A percentile compares a stretch with the other conserved stretches of the same genome.
Evolutionary conservation across 2,329 filamentous ascomycete species (phyloP).

Genomic region (Ceratocystis smalleyi): DNA sequence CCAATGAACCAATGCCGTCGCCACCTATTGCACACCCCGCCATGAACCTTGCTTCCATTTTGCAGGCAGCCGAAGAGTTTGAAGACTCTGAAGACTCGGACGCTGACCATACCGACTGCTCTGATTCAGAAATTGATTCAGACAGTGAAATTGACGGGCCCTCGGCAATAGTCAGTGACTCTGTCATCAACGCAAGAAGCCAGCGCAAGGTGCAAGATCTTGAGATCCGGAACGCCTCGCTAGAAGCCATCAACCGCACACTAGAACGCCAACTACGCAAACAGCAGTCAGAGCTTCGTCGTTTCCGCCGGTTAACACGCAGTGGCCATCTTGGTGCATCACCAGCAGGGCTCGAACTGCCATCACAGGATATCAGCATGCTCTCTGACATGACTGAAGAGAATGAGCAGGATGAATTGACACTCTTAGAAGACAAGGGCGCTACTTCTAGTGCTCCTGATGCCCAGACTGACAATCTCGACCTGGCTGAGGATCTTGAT

Average conservation of each 20-base stretch:
- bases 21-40: conserved; percentile 20
- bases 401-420: conserved; percentile 19
- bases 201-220: conserved; percentile 92
- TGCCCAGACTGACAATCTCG: conserved; percentile 12
- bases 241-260: conserved; percentile 87
- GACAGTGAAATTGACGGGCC: conserved; percentile 13
- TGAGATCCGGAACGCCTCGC: conserved; percentile 88
- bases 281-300: conserved; percentile 72
- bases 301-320: conserved; percentile 72
- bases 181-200: conserved; percentile 72
- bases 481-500: conserved; percentile 28
- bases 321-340: conserved; percentile 55
- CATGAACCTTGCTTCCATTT: conserved; percentile 39
- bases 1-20: conserved; percentile 6
- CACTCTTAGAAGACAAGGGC: neutral
- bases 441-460: neutral
- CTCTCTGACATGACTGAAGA: conserved; percentile 39
- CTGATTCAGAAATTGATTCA: conserved; percentile 9
- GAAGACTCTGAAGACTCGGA: conserved; percentile 18
- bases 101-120: neutral
- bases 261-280: conserved; percentile 83
- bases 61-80: conserved; percentile 41
- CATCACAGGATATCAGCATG: conserved; percentile 27
- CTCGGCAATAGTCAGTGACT: conserved; percentile 36
- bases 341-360: conserved; percentile 28